Base-by-base conservation (phyloP, 176 grass and related monocot species). In the Bothriochloa decipiens region DNA sequence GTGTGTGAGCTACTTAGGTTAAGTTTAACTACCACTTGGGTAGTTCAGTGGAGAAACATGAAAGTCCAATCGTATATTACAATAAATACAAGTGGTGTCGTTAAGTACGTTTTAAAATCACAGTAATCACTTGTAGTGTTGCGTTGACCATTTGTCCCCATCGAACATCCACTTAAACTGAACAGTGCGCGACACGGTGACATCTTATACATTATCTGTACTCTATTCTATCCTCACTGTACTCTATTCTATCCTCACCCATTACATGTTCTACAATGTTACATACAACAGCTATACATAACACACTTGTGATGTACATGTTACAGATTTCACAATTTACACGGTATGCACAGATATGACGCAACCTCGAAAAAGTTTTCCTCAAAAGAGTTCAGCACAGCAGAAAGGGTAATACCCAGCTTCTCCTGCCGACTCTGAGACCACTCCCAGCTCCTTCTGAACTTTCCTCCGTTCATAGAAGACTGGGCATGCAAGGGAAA, bases 401-500 rank as follows among this genome's bases (percentile, higher is more conserved):
- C 85, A 98, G 64, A 74, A 81, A 41, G 92, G 91, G 85, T 95
- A 91, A 40, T 91, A 88, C 26, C 91, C 96, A 45, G 76, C 63
- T 80, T 95, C 87, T 28, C 23, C 35, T 14, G 91, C 91, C 22
- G 83, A 88, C 81, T 81, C 80, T n/a, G 92, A 90, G 18, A 89
- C 75, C 9, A 83, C 72, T 78, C 37, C 81, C 29, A 95, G 72
- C 40, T 91, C 92, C 78, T 72, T 92, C 45, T 90, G 92, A 63
- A 98, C 61, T 64, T 98, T 98, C 73, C 81, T 74, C 35, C 92
- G 90, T 91, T 95, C 96, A 77, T 90, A 98, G 50, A 98, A 95
- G 37, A 95, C 87, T 20, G 96, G 83, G 70, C 96, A 98, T 74
- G 96, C 89, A 39, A 98, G 92, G 3, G 96, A 98, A 86, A 87